Percentiles rank a stretch among this genome's conserved stretches.
phyloP scores from a whole-genome alignment of 306 rosid species.

The Purshia tridentata region DNA sequence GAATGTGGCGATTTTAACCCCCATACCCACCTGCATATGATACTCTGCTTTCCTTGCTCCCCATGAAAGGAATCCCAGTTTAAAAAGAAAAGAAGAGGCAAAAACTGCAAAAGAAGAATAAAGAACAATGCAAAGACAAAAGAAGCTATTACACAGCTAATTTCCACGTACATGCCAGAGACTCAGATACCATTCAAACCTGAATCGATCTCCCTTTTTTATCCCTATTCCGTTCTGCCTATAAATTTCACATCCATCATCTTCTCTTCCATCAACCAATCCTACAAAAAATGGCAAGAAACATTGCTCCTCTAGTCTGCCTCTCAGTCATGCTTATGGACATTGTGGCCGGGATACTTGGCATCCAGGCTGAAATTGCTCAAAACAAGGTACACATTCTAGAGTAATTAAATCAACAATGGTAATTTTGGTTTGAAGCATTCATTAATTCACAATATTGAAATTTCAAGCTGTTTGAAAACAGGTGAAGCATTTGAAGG shows the following conservation, averaged over 20 bases:
- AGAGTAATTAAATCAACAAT: no score
- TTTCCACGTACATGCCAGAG: conserved; percentile 20
- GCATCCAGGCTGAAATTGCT: conserved; percentile 72
- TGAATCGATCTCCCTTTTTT: conserved; percentile 32
- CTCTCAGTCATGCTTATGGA: conserved; percentile 56
- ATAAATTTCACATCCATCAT: conserved; percentile 25
- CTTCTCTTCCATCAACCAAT: conserved; percentile 12
- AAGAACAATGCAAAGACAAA: conserved; percentile 37
- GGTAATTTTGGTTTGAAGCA: background rate
- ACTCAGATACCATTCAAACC: conserved; percentile 20
- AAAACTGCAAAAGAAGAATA: conserved; percentile 28
- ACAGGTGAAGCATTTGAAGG: conserved; percentile 62
- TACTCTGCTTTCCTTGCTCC: conserved; percentile 60
- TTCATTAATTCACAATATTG: background rate
- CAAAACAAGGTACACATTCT: conserved; percentile 64
- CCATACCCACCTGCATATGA: conserved; percentile 31
- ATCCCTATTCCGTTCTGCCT: conserved; percentile 47
- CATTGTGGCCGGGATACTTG: conserved; percentile 70
- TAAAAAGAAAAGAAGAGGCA: conserved; percentile 17
- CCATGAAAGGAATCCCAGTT: conserved; percentile 55
- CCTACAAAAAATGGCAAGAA: conserved; percentile 47
- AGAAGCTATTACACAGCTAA: conserved; percentile 53
- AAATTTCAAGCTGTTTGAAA: background rate
- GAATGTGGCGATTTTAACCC: background rate
- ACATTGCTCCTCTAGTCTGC: conserved; percentile 56